Conservation (phyloP, 2,329 filamentous ascomycete genomes). For the Cryphonectria japonica region DNA sequence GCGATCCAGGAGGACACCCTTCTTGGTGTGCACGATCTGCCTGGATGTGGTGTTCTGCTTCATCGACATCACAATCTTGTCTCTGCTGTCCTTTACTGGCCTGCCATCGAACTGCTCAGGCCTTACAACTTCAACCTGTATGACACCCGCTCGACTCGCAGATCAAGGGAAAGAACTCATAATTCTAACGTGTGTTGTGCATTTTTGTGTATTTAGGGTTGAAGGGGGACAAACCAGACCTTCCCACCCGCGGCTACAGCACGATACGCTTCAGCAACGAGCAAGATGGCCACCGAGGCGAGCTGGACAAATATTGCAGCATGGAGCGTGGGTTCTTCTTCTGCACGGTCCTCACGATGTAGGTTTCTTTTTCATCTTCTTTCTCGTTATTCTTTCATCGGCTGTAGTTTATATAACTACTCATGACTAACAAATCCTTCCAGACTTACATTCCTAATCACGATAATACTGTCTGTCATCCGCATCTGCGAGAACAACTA, state of each 20-base stretch:
- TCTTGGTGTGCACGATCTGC: slow-evolving; percentile 37
- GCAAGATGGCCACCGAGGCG: slow-evolving; percentile 32
- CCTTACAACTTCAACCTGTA: slow-evolving; percentile 33
- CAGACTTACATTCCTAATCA: slow-evolving; percentile 38
- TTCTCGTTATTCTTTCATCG: neutral
- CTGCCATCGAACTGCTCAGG: slow-evolving; percentile 42
- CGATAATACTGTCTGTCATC: slow-evolving; percentile 37
- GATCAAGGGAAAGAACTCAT: neutral
- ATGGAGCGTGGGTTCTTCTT: slow-evolving; percentile 41
- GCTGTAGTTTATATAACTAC: neutral
- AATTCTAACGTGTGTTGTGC: slow-evolving; percentile 1
- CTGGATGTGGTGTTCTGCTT: slow-evolving; percentile 39
- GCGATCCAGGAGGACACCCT: slow-evolving; percentile 32
- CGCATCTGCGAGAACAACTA: slow-evolving; percentile 39
- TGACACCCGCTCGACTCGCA: neutral
- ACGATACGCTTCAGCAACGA: slow-evolving; percentile 40
- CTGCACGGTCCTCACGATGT: slow-evolving; percentile 39
- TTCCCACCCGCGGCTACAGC: slow-evolving; percentile 30
- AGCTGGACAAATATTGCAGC: slow-evolving; percentile 38
- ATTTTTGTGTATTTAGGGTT: neutral
- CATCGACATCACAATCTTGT: slow-evolving; percentile 39
- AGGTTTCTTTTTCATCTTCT: slow-evolving; percentile 16
- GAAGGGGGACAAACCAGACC: neutral
- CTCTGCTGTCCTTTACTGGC: slow-evolving; percentile 39
- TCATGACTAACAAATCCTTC: neutral